phyloP scores from a whole-genome alignment of 2,329 filamentous ascomycete genomes.

The Pseudocercospora ulei region DNA sequence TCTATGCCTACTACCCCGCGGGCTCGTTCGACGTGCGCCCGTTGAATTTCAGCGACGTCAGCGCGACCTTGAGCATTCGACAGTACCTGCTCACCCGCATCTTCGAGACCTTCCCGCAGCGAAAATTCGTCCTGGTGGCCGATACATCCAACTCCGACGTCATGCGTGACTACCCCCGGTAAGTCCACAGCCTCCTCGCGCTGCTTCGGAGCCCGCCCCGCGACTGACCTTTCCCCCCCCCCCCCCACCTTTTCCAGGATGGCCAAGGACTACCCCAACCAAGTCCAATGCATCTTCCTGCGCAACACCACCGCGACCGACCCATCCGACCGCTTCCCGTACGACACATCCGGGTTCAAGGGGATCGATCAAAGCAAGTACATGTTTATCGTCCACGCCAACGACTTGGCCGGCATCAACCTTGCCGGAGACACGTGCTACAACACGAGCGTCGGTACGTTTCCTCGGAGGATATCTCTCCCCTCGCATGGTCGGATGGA shows the following conservation, averaged over 20 bases:
- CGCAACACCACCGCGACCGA: conserved; percentile 67
- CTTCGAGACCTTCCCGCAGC: conserved; percentile 63
- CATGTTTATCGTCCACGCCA: conserved; percentile 69
- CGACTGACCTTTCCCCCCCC: no score
- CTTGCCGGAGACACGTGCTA: conserved; percentile 59
- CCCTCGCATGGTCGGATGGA: no score
- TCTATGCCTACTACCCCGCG: conserved; percentile 66
- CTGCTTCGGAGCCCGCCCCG: no score
- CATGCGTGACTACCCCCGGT: conserved; percentile 48
- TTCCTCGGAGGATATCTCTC: no score
- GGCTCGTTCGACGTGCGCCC: conserved; percentile 70
- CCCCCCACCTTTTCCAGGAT: conserved; percentile 38
- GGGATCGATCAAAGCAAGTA: conserved; percentile 56
- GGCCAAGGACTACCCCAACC: conserved; percentile 55
- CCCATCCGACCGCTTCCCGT: conserved; percentile 57
- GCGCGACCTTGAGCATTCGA: conserved; percentile 62
- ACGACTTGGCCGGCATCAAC: conserved; percentile 58
- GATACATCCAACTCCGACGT: conserved; percentile 70
- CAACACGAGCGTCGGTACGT: conserved; percentile 55
- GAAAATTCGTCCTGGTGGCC: conserved; percentile 65
- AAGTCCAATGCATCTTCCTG: conserved; percentile 68
- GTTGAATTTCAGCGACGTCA: conserved; percentile 67
- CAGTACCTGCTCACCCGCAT: conserved; percentile 60
- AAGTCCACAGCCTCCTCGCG: no score
- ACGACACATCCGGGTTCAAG: conserved; percentile 63